Conservation (phyloP, 2,329 filamentous ascomycete species). For the Sporothrix brasiliensis region DNA sequence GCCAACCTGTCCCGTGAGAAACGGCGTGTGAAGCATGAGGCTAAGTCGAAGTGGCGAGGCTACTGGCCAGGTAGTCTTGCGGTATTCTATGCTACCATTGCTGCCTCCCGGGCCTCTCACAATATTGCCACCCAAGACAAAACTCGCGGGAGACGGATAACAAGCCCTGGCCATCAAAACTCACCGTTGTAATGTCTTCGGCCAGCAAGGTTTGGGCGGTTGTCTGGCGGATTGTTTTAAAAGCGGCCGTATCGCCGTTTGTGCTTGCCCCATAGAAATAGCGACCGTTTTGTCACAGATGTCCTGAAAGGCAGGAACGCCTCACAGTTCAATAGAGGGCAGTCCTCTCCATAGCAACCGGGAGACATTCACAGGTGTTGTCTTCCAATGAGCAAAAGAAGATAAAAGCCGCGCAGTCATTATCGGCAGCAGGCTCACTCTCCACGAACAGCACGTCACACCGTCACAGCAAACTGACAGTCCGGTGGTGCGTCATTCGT, state of each 20-base stretch:
- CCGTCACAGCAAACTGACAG: too few species aligned
- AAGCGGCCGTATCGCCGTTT: background rate
- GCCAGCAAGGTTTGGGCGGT: background rate
- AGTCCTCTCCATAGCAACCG: background rate
- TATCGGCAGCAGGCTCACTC: too few species aligned
- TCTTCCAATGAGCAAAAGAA: background rate
- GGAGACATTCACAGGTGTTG: background rate
- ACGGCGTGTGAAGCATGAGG: background rate
- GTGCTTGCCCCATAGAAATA: background rate
- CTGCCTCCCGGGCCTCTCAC: slow-evolving; percentile 12
- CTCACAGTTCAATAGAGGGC: background rate
- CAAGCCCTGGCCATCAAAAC: background rate
- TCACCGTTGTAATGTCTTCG: background rate
- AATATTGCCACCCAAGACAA: background rate
- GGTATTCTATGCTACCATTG: background rate
- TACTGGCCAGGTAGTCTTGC: too few species aligned
- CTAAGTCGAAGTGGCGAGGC: background rate
- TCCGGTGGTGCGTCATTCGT: too few species aligned
- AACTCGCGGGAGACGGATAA: background rate
- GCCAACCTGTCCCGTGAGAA: background rate
- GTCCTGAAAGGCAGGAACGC: background rate
- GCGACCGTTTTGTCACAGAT: background rate
- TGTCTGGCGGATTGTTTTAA: background rate
- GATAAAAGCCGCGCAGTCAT: too few species aligned
- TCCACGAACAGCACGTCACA: too few species aligned